Base-by-base conservation (phyloP, 2,329 filamentous ascomycete genomes). In the Macrophomina pseudophaseolina region DNA sequence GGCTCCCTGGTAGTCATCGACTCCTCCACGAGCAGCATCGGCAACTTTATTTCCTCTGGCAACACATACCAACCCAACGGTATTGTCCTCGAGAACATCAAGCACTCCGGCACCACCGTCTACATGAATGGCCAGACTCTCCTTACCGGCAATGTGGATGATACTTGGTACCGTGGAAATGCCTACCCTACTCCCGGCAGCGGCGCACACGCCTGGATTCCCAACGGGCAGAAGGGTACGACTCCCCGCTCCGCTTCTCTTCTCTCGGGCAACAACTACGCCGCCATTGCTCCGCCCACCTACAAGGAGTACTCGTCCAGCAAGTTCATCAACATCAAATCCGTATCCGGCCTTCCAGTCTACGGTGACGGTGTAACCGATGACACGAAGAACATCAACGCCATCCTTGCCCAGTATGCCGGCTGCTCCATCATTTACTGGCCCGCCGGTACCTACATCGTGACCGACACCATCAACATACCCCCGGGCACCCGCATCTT, bases 401-500 rank as follows among this genome's bases (percentile, higher is more conserved):
- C 48, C 42, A 65, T 65, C 23, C 64, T 68, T 1, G 35, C 63
- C 23, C 46, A 35, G 28, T 49, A 62, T 40, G 66, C 66, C n/a
- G 64, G 64, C 14, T 58, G 62, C 42, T 18, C 51, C n/a, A 62
- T 68, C 62, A 62, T 68, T 30, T 66, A 69, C 59, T 68, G 71
- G 51, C 66, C 68, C 3, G 66, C 66, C 12, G 71, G 72, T 30
- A 66, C 66, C 14, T 74, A 74, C 58, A 59, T 71, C 7, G 58
- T 73, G 11, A 68, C 58, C 2, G 46, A 59, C n/a, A 71, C 72
- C 4, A 60, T 74, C 28, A 53, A 35, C 12, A 59, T 74, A 1
- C 71, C 71, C 2, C 30, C 58, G 1, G 69, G 69, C 5, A 58
- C 66, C 1, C 44, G 59, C 11, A 66, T 73, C 30, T 68, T 72